Base-by-base conservation (phyloP, 371 early-diverging fungal species). In the Mucor racemosus region DNA sequence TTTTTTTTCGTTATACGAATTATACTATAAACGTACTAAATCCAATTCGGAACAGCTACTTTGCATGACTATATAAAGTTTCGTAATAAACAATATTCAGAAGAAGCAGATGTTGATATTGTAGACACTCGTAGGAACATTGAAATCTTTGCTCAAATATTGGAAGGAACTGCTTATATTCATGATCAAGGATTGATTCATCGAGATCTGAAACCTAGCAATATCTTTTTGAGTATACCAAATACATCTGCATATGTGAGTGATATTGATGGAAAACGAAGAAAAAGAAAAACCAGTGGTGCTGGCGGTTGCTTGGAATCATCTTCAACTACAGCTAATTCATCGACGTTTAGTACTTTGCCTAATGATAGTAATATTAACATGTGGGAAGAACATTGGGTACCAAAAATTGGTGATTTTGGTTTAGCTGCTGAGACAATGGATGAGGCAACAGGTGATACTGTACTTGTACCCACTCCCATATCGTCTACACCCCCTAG, bases 361-460 rank as follows among this genome's bases (percentile, higher is more conserved):
- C 19, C 14, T 55, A 40, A 55, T 33, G 62, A 62, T 14, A 21
- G 50, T 19, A 50, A 50, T 50, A 50, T 50, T 21, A 26, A 26
- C 17, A 53, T 50, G 50, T 62, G 54, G 62, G 40, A 62, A 21
- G 86, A 83, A 55, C 66, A 62, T n/a, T 81, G 87, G 77, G 74
- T 86, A 0, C 88, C 90, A 4, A 95, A 91, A 65, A 90, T 95
- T 64, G 95, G 96, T 11, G 96, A 95, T 73, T 95, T 95, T 81
- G 96, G 96, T 3, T 76, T 95, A 58, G 94, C 91, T 5, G 87
- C 89, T 5, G 85, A 84, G 40, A 79, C 82, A 0, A 60, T 71
- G 31, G 60, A 60, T 33, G 68, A 33, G 42, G 44, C 31, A 2
- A 55, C 39, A 17, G 63, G 61, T 0, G 57, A 46, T 33, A 26